Conservation (phyloP, 2,329 filamentous ascomycete genomes). For the Falciphora oryzae region DNA sequence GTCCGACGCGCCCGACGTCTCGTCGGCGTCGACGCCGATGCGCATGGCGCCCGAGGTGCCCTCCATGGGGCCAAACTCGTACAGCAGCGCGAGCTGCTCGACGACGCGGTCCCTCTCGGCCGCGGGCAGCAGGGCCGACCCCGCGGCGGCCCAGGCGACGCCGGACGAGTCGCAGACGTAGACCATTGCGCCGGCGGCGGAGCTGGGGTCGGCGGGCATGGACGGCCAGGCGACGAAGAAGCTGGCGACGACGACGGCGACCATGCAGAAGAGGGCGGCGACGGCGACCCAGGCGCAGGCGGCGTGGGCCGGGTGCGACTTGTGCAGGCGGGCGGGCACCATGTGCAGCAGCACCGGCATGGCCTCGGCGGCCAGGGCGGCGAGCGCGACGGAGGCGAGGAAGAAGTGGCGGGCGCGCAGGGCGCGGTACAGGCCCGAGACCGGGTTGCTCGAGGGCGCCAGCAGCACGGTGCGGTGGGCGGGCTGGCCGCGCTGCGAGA, state of each 20-base stretch:
- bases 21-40: constrained; percentile 23
- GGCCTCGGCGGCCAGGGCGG: constrained; percentile 30
- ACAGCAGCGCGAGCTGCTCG: constrained; percentile 22
- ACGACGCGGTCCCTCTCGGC: constrained; percentile 26
- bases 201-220: constrained; percentile 31
- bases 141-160: constrained; percentile 26
- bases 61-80: constrained; percentile 26
- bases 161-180: constrained; percentile 27
- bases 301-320: constrained; percentile 25
- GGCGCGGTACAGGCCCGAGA: constrained; percentile 28
- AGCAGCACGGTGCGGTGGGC: constrained; percentile 29
- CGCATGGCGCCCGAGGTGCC: constrained; percentile 22
- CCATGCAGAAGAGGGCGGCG: constrained; percentile 29
- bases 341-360: constrained; percentile 33
- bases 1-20: constrained; percentile 1
- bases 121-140: constrained; percentile 22
- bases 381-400: constrained; percentile 26
- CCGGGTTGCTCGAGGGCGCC: constrained; percentile 24
- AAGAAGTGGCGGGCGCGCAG: constrained; percentile 26
- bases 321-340: constrained; percentile 30
- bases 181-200: constrained; percentile 29
- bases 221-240: constrained; percentile 29
- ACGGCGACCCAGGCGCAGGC: constrained; percentile 28
- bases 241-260: constrained; percentile 26
- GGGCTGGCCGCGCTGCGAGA: constrained; percentile 22